Evolutionary conservation across 2,329 filamentous ascomycete genomes (phyloP).

Genomic region (Alternaria sp.): DNA sequence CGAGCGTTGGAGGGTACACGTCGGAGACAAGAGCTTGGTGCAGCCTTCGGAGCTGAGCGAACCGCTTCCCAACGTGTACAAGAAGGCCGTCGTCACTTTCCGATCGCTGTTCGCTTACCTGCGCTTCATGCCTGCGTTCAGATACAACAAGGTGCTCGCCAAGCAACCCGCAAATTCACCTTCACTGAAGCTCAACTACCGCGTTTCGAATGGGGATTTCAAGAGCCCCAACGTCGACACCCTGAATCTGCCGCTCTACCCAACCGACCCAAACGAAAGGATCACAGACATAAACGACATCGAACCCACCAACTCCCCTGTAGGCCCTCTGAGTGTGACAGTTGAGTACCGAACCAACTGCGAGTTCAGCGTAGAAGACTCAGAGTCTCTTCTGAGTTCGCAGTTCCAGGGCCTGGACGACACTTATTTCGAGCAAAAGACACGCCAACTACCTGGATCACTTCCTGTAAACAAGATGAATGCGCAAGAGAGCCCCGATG

Average conservation of each 20-base stretch:
- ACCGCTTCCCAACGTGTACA: slow-evolving; percentile 87
- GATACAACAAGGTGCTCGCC: slow-evolving; percentile 75
- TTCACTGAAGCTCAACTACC: slow-evolving; percentile 76
- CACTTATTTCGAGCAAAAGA: slow-evolving; percentile 79
- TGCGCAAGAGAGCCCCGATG: slow-evolving; percentile 60
- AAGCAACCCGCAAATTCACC: slow-evolving; percentile 70
- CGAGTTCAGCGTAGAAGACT: slow-evolving; percentile 89
- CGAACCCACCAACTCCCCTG: slow-evolving; percentile 83
- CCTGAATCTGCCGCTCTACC: slow-evolving; percentile 73
- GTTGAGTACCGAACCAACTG: slow-evolving; percentile 88
- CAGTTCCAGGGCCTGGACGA: slow-evolving; percentile 93
- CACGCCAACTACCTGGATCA: slow-evolving; percentile 73
- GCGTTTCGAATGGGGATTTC: slow-evolving; percentile 70
- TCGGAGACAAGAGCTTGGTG: slow-evolving; percentile 65
- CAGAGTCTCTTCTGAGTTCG: slow-evolving; percentile 88
- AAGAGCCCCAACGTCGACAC: slow-evolving; percentile 67
- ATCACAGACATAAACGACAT: slow-evolving; percentile 73
- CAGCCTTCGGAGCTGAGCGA: slow-evolving; percentile 64
- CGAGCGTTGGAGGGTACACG: slow-evolving; percentile 87
- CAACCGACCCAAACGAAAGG: slow-evolving; percentile 59
- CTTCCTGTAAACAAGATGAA: slow-evolving; percentile 67
- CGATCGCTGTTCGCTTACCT: slow-evolving; percentile 84
- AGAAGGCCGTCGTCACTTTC: slow-evolving; percentile 95
- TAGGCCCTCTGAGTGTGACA: slow-evolving; percentile 80
- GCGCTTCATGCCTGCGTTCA: slow-evolving; percentile 85